Base-by-base conservation (phyloP, 345 rosid genomes). In the Eucalyptus rudis region DNA sequence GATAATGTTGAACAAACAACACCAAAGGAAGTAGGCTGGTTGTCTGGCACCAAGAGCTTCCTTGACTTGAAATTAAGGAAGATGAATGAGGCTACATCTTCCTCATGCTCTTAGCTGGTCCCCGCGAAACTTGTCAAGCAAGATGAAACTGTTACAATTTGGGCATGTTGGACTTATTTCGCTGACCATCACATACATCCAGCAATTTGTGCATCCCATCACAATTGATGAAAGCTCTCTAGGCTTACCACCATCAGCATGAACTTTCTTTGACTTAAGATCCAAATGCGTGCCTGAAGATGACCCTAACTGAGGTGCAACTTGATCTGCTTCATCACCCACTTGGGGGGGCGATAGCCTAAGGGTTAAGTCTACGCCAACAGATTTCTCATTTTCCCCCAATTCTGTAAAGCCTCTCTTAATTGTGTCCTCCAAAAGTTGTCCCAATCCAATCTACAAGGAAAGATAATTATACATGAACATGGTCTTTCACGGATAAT, bases 141-240 rank as follows among this genome's bases (percentile, higher is more conserved):
- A 89, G 87, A 25, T 43, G 20, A 89, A 47, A 54, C 62, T 56
- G 8, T 88, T 64, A 89, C 94, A 93, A 1, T 71, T 89, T 20
- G 93, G 94, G 68, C 94, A 92, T 15, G 49, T 62, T 49, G 90
- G 92, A 27, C 89, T 89, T 19, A 44, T 89, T 80, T 87, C 89
- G 11, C 92, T 68, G 59, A 91, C 93, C 93, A 93, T 92, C 49
- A 90, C 90, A 88, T 88, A 90, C 22, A 92, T 89, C 87, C 87
- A 20, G 90, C 94, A 93, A 51, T 33, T 76, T 1, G 49, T 45
- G 24, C 94, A 91, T 19, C 93, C 93, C 93, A 91, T 92, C 88
- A 88, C 27, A 85, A 93, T 68, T 86, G 90, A 36, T 1, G 92
- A 68, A 25, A 91, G 89, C 27, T 89, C 66, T 36, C 52, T 45